Evolutionary conservation across 257 asterid genomes (phyloP), one percentile per base, ranked within the genome.

Genomic region (Capsicum baccatum): DNA sequence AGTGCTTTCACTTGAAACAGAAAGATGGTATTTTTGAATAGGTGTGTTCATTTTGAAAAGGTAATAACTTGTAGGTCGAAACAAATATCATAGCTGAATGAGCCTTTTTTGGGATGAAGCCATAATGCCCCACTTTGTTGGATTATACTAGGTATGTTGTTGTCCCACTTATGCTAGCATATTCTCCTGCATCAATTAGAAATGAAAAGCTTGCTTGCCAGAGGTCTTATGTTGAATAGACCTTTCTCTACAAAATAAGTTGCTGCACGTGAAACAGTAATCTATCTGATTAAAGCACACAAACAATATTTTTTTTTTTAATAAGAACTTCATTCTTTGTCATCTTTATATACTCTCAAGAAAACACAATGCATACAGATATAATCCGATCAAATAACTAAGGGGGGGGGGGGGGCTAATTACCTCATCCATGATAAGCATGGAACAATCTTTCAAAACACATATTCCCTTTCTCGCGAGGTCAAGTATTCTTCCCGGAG

Each of bases 401-500:
- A 0, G 47, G 4, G 11, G 52, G 26, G 6, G 4, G 10, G 0
- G 14, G 26, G 63, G 47, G 26, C 4, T 47, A 52, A 26, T 26
- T 84, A 94, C 98, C 97, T 94, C 98, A 85, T 94, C 98, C 98
- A 93, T 91, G 69, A 92, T 86, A 82, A 92, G 91, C 95, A 94
- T 91, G 48, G 83, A 82, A 79, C 98, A 93, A 63, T 92, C 93
- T 80, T 87, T 91, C 91, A 94, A 85, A 79, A 87, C 71, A 60
- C 98, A 94, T 10, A 94, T 82, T 70, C 94, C 92, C 89, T 93
- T 94, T 82, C 87, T 94, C 17, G 95, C 88, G 83, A 94, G 97
- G 90, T 94, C 98, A 70, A 94, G 94, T 84, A 94, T 90, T 91
- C 97, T 91, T 86, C 98, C 98, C n/a, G 98, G 98, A 64, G 98